Evolutionary conservation across 352 stramenopile genomes (phyloP).

Genomic region (Phytophthora sp.): DNA sequence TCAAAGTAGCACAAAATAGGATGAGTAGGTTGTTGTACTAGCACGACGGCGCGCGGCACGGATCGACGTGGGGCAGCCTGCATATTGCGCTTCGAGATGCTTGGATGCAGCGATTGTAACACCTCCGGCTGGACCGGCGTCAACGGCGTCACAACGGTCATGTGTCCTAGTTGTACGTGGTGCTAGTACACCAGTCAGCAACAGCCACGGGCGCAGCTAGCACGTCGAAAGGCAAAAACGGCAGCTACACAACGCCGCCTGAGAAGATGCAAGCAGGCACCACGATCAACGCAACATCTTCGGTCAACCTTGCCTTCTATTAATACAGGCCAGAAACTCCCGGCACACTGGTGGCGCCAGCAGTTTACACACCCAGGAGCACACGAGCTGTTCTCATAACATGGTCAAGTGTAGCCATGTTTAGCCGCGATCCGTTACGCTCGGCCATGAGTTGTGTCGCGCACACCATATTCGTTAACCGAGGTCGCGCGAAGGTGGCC

Average conservation of each 20-base stretch:
- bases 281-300: not conserved
- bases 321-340: not conserved
- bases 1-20: slow-evolving; percentile 53
- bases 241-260: not conserved
- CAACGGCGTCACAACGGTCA: slow-evolving; percentile 25
- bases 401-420: not conserved
- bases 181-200: not conserved
- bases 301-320: not conserved
- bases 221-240: not conserved
- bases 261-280: not conserved
- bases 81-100: slow-evolving; percentile 35
- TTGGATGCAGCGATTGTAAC: slow-evolving; percentile 8
- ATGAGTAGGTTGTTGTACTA: slow-evolving; percentile 54
- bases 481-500: not conserved
- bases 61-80: slow-evolving; percentile 33
- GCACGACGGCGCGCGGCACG: slow-evolving; percentile 29
- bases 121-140: slow-evolving; percentile 14
- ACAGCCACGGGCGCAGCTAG: not conserved
- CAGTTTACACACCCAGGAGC: too few species aligned
- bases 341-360: too few species aligned
- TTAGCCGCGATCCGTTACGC: not conserved
- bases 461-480: not conserved
- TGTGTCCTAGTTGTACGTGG: not conserved
- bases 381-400: too few species aligned
- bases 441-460: not conserved